Evolutionary conservation across 768 basidiomycete species (phyloP).

Genomic region (Termitomyces titanicus): DNA sequence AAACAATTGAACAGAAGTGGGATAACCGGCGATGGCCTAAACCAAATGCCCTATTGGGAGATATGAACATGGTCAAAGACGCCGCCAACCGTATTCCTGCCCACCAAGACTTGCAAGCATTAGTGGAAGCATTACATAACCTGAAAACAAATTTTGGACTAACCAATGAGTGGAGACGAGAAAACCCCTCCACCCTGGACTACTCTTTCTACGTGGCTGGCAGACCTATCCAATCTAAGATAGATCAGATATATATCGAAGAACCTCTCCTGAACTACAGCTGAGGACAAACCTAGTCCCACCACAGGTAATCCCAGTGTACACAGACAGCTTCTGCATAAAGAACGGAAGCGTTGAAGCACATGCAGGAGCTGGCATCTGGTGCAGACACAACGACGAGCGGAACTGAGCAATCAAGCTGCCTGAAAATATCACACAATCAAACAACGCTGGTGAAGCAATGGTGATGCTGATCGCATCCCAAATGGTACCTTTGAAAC

Average conservation of each 20-base stretch:
- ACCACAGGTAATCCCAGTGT: no score
- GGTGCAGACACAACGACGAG: constrained; percentile 3
- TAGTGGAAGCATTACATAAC: not conserved
- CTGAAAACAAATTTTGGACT: not conserved
- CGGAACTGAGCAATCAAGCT: constrained; percentile 14
- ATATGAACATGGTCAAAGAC: constrained; percentile 40
- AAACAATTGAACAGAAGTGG: not conserved
- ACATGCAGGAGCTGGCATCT: constrained; percentile 16
- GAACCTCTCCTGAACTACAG: no score
- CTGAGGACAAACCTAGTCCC: no score
- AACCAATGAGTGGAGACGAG: not conserved
- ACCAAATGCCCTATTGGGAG: constrained; percentile 33
- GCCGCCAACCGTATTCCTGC: constrained; percentile 30
- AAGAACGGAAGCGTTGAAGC: constrained; percentile 8
- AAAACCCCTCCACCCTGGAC: not conserved
- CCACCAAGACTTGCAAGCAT: constrained; percentile 9
- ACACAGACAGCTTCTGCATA: constrained; percentile 7
- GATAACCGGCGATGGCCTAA: not conserved
- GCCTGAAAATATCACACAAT: constrained; percentile 4
- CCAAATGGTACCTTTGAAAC: not conserved
- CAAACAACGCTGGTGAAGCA: constrained; percentile 20
- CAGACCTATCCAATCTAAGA: not conserved
- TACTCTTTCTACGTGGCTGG: not conserved
- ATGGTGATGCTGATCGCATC: constrained; percentile 9
- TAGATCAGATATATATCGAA: not conserved